phyloP scores from a whole-genome alignment of 2,329 filamentous ascomycete genomes.

The Pyrenochaeta sp. region DNA sequence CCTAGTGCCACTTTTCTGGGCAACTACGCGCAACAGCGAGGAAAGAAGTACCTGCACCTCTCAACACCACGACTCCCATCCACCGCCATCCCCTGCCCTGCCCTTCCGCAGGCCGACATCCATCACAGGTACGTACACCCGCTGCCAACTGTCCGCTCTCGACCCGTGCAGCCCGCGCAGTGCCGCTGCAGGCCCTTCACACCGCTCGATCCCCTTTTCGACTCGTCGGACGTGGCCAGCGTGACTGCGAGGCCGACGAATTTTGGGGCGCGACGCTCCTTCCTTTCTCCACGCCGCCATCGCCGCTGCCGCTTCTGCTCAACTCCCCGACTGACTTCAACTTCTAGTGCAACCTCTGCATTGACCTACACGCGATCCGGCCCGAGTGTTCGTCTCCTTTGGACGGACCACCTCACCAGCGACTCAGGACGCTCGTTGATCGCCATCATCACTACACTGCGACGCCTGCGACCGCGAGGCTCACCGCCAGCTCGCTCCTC shows the following conservation, averaged over 20 bases:
- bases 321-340: constrained; percentile 40
- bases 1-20: constrained; percentile 40
- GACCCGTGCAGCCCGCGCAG: constrained; percentile 29
- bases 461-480: constrained; percentile 36
- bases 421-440: constrained; percentile 25
- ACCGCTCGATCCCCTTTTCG: constrained; percentile 49
- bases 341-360: constrained; percentile 48
- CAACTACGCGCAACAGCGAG: constrained; percentile 43
- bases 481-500: constrained; percentile 31
- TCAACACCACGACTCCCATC: constrained; percentile 42
- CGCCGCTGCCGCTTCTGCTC: constrained; percentile 20
- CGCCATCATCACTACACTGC: constrained; percentile 33
- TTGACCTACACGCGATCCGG: constrained; percentile 51
- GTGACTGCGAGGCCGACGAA: constrained; percentile 34
- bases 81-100: constrained; percentile 41
- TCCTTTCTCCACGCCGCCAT: constrained; percentile 18
- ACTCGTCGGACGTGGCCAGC: constrained; percentile 39
- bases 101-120: constrained; percentile 28
- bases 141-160: constrained; percentile 17
- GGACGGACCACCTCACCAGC: constrained; percentile 42
- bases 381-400: constrained; percentile 36
- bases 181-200: constrained; percentile 32
- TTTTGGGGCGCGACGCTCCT: constrained; percentile 31
- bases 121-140: constrained; percentile 44
- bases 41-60: constrained; percentile 49